Conservation (phyloP, 306 rosid genomes). For the Spatholobus suberectus region DNA sequence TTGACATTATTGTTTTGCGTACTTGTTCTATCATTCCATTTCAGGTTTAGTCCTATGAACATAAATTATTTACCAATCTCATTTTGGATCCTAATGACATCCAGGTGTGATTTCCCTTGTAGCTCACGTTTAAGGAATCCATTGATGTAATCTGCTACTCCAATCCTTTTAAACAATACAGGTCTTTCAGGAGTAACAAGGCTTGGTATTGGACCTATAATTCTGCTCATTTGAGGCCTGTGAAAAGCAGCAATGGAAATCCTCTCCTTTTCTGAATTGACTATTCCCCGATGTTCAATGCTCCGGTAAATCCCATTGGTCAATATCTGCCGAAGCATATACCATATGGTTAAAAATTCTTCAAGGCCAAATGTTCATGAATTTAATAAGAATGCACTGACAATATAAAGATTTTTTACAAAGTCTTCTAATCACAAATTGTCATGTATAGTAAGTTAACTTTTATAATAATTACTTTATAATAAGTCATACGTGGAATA, state of each 20-base stretch:
- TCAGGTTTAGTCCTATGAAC: neutral
- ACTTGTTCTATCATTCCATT: neutral
- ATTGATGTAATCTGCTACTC: conserved; percentile 34
- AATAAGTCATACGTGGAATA: too few species aligned
- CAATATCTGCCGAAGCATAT: conserved; percentile 26
- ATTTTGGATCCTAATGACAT: conserved; percentile 33
- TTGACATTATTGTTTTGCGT: neutral
- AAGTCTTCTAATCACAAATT: too few species aligned
- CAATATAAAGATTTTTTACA: too few species aligned
- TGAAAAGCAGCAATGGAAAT: conserved; percentile 37
- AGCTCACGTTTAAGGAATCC: conserved; percentile 28
- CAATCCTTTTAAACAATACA: conserved; percentile 26
- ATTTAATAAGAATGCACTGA: too few species aligned
- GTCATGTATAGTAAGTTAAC: too few species aligned
- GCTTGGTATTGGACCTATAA: conserved; percentile 15
- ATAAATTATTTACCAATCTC: conserved; percentile 1
- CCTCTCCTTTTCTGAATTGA: conserved; percentile 36
- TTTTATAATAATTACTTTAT: too few species aligned
- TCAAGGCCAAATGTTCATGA: neutral
- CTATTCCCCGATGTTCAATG: conserved; percentile 31
- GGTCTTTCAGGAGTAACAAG: conserved; percentile 40
- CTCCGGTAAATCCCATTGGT: conserved; percentile 41
- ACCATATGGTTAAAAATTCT: neutral
- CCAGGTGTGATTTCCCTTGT: conserved; percentile 41
- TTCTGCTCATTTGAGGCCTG: neutral